Percentiles rank a stretch among this genome's conserved stretches.
Conservation (phyloP, 2,329 filamentous ascomycete genomes). For the Fusarium praegraminearum region DNA sequence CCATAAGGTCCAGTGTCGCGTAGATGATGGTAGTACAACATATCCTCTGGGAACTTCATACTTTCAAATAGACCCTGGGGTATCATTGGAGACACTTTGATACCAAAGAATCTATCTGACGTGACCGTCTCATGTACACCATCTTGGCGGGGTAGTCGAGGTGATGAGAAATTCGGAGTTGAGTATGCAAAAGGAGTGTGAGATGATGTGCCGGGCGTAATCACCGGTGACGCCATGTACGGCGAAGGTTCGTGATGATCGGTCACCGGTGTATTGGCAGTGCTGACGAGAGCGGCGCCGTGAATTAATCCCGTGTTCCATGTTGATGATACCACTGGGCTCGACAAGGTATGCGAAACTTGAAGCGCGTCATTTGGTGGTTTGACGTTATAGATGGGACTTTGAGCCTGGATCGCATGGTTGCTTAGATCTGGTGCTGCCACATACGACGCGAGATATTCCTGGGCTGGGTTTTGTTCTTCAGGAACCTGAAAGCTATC, state of each 20-base stretch:
- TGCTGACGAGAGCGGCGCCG: neutral
- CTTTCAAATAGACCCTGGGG: slow-evolving; percentile 20
- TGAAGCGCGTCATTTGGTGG: neutral
- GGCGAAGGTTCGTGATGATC: neutral
- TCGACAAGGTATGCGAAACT: neutral
- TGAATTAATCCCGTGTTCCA: slow-evolving; percentile 3
- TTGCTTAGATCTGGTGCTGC: neutral
- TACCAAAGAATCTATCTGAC: slow-evolving; percentile 4
- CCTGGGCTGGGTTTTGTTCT: neutral
- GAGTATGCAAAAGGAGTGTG: neutral
- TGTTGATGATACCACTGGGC: neutral
- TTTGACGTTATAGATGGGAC: neutral
- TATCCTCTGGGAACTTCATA: slow-evolving; percentile 34
- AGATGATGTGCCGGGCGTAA: neutral
- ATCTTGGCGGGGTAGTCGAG: neutral
- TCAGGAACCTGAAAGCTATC: neutral
- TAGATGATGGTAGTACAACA: slow-evolving; percentile 38
- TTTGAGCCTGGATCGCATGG: neutral
- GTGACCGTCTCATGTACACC: too few relatives aligned
- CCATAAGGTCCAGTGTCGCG: slow-evolving; percentile 23
- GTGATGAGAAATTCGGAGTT: neutral
- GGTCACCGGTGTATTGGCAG: neutral
- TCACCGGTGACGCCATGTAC: neutral
- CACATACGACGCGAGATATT: neutral
- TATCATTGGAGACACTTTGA: slow-evolving; percentile 10